Evolutionary conservation across 169 alveolate genomes (phyloP).

Genomic region (Cryptosporidium andersoni): DNA sequence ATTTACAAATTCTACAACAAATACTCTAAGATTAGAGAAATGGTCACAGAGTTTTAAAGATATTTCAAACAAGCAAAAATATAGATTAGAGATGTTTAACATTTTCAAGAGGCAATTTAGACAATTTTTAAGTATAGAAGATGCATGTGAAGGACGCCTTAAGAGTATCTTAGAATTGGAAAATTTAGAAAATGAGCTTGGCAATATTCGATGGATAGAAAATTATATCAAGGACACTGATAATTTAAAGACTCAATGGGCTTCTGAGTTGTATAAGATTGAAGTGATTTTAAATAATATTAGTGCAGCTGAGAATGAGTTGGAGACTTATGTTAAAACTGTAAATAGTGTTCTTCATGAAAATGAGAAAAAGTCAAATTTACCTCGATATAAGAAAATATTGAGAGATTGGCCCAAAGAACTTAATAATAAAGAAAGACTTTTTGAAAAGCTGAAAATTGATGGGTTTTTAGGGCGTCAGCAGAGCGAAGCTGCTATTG

Average conservation of each 20-base stretch:
- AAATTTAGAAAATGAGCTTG: not conserved
- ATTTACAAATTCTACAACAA: not conserved
- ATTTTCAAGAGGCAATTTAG: conserved; percentile 25
- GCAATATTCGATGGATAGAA: conserved; percentile 4
- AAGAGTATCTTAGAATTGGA: conserved; percentile 2
- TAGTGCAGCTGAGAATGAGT: conserved; percentile 25
- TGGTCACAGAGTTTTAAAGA: conserved; percentile 54
- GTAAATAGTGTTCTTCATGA: conserved; percentile 17
- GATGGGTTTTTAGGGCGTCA: conserved; percentile 16
- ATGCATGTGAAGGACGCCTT: conserved; percentile 13
- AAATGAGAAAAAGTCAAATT: conserved; percentile 17
- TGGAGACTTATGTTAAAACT: conserved; percentile 39
- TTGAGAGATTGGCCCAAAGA: conserved; percentile 42
- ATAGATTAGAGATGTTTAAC: conserved; percentile 7
- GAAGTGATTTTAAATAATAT: conserved; percentile 13
- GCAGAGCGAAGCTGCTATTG: conserved; percentile 21
- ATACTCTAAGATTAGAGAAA: conserved; percentile 23
- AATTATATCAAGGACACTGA: conserved; percentile 58
- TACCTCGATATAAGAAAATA: conserved; percentile 18
- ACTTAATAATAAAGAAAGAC: conserved; percentile 50
- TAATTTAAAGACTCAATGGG: conserved; percentile 40
- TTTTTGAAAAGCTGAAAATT: conserved; percentile 26
- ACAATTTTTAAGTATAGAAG: conserved; percentile 23
- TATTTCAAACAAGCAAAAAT: conserved; percentile 10
- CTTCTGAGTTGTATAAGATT: conserved; percentile 30